phyloP scores from a whole-genome alignment of 192 early-diverging fungal genomes.

The Spizellomyces sp. region DNA sequence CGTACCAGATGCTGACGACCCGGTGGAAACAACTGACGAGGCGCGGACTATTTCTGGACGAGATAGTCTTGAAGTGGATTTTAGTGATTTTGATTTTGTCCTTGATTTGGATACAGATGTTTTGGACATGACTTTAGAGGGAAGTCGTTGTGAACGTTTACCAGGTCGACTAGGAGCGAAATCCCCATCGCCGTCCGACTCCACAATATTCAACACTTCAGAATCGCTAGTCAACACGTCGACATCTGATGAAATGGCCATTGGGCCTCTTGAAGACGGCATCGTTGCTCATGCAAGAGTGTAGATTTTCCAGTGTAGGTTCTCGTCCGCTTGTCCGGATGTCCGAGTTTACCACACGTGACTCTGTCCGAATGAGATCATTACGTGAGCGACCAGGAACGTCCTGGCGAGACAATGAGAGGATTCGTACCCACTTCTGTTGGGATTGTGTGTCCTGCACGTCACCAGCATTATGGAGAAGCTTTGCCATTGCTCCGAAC shows the following conservation, averaged over 20 bases:
- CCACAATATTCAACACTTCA: background rate
- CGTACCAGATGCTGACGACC: background rate
- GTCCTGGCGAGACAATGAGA: constrained; percentile 1
- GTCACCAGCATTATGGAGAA: too few relatives aligned
- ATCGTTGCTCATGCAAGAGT: background rate
- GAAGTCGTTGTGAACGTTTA: background rate
- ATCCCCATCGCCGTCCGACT: background rate
- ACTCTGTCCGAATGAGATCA: background rate
- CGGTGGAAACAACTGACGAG: background rate
- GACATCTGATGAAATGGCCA: background rate
- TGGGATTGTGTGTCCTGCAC: too few relatives aligned
- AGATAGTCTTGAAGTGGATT: background rate
- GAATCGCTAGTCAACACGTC: background rate
- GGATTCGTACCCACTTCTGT: too few relatives aligned
- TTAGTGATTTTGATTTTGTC: background rate
- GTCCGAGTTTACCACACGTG: background rate
- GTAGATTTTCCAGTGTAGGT: background rate
- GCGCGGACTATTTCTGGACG: background rate
- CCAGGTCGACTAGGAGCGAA: background rate
- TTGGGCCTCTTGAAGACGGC: background rate
- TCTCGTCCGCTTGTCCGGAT: background rate
- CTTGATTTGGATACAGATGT: background rate
- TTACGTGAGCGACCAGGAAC: background rate
- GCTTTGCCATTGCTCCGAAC: too few relatives aligned
- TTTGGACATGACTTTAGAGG: background rate